Conservation (phyloP, 768 basidiomycete species). For the Tephrocybe sp. region DNA sequence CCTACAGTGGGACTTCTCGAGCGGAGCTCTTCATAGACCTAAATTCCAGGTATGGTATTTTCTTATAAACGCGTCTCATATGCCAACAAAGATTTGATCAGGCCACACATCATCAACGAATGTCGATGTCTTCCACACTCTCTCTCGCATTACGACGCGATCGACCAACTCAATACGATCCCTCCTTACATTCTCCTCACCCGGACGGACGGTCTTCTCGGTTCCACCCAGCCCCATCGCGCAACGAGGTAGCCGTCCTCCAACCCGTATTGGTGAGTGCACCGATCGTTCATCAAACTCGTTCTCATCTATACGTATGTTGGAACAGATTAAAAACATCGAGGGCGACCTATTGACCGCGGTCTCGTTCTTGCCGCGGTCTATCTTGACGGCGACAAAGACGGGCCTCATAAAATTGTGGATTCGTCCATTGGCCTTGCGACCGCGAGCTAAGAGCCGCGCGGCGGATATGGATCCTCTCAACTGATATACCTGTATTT, state of each 20-base stretch:
- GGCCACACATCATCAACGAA: slow-evolving; percentile 66
- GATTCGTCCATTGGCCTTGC: slow-evolving; percentile 69
- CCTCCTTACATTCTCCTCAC: slow-evolving; percentile 34
- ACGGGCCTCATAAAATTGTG: slow-evolving; percentile 80
- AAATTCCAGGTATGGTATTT: slow-evolving; percentile 55
- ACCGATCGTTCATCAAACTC: background rate
- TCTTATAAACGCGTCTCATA: background rate
- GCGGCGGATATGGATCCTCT: slow-evolving; percentile 16
- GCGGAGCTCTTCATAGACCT: slow-evolving; percentile 86
- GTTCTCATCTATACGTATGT: no score
- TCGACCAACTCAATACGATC: slow-evolving; percentile 58
- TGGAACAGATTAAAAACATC: slow-evolving; percentile 69
- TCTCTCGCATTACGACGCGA: slow-evolving; percentile 73
- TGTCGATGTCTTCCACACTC: slow-evolving; percentile 76
- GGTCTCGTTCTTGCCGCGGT: slow-evolving; percentile 76
- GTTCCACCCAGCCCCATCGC: slow-evolving; percentile 87
- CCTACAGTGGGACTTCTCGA: slow-evolving; percentile 90
- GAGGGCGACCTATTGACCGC: slow-evolving; percentile 78
- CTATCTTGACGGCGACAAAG: slow-evolving; percentile 78
- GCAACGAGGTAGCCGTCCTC: slow-evolving; percentile 86
- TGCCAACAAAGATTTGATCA: slow-evolving; percentile 24
- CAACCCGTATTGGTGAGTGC: slow-evolving; percentile 82
- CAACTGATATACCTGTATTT: background rate
- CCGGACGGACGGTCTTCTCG: slow-evolving; percentile 45
- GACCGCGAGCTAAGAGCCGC: slow-evolving; percentile 27